These are phyloP conservation scores for Marvania coccoides DNA, from an alignment of 139 green algal species.

Conservation along the genomic window DNA sequence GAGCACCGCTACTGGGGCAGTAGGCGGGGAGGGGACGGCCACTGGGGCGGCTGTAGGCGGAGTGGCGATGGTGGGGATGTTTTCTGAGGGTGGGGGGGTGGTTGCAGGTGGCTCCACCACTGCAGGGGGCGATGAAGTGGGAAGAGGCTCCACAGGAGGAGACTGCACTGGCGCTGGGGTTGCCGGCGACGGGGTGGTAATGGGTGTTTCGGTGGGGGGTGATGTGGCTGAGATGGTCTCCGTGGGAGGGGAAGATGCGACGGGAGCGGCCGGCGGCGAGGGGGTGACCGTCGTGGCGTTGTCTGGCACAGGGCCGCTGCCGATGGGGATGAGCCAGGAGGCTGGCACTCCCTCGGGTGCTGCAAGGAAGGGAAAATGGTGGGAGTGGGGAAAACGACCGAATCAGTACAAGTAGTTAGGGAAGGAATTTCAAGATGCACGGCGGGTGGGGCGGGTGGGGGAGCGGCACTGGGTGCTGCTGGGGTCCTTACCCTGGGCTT, in stretches of 20 bases:
- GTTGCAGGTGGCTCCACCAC: too few relatives aligned
- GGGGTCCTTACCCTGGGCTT: neutral
- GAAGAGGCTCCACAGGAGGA: neutral
- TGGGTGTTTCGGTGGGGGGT: too few relatives aligned
- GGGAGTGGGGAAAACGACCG: neutral
- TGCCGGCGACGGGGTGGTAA: too few relatives aligned
- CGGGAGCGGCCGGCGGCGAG: too few relatives aligned
- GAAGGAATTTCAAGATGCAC: neutral
- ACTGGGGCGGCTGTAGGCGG: too few relatives aligned
- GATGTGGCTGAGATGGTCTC: too few relatives aligned
- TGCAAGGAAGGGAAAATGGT: neutral
- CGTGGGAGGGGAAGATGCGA: too few relatives aligned
- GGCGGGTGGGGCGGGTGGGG: neutral
- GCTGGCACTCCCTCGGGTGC: neutral
- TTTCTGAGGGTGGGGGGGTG: too few relatives aligned
- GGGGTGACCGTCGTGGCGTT: too few relatives aligned
- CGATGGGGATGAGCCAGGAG: neutral
- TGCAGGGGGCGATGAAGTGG: neutral
- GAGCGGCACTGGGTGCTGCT: neutral
- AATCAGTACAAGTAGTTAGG: neutral
- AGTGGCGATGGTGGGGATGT: too few relatives aligned
- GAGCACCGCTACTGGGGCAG: too few relatives aligned
- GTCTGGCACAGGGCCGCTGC: neutral
- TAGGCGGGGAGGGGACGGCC: too few relatives aligned
- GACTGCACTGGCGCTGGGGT: neutral